Base-by-base conservation (phyloP, 352 stramenopile genomes). In the Globisporangium cederbergense region DNA sequence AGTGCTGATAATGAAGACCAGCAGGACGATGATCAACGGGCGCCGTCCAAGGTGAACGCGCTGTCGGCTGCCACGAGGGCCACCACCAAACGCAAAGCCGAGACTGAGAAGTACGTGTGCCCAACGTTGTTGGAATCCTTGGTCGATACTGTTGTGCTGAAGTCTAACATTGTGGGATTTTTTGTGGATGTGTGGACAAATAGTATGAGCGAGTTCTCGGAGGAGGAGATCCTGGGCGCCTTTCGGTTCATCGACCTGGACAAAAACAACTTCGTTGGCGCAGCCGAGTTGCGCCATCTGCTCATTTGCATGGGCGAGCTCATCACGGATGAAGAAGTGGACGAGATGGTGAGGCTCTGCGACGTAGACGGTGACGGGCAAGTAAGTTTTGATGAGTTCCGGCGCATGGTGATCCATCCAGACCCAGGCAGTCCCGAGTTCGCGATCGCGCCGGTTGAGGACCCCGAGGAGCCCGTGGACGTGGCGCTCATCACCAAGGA, bases 231-330 rank as follows among this genome's bases (percentile, higher is more conserved):
- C 51, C 66, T 93, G 11, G 76, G 79, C 2, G 91, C 92, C 1
- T 98, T 98, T 64, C 67, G 82, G 42, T 97, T 97, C 52, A 76
- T 98, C 25, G 95, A 98, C 70, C 67, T 98, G 14, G 95, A 98
- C 70, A 91, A 93, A 20, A 98, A 98, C 78, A 84, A 82, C 13
- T 97, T 96, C 68, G 93, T 98, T 50, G 90, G 93, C 13, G 92
- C 94, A 18, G 81, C 89, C 1, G 95, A 98, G 65, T 79, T 98
- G 9, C 83, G 92, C 0, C 95, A 98, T 67, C 83, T 98, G 55
- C 75, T 98, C 1, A 93, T 98, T 42, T 98, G 94, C 68, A 98
- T 98, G 93, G 95, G 95, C 36, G 93, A 98, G 70, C 83, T 98
- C 49, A 94, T 98, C 59, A 98, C 94, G 6, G 94, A 98, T 64